Percentiles rank a stretch among this genome's conserved stretches.
Evolutionary conservation across 2,329 filamentous ascomycete species (phyloP).

Genomic region (Diaporthe sp.): DNA sequence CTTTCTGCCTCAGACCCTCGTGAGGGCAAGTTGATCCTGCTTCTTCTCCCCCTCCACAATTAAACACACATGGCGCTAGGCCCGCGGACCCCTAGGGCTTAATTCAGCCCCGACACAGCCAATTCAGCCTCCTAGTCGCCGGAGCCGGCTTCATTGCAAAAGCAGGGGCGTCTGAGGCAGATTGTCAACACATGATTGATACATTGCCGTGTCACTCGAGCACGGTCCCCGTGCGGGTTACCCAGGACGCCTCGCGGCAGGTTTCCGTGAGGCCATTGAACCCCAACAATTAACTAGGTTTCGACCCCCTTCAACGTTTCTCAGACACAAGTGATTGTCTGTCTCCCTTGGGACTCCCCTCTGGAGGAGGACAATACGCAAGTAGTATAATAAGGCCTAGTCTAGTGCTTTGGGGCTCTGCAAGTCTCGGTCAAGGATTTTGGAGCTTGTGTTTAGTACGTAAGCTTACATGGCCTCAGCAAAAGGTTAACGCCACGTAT

Average conservation of each 20-base stretch:
- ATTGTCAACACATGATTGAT: slow-evolving; percentile 4
- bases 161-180: neutral
- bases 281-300: neutral
- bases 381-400: neutral
- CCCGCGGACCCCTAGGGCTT: slow-evolving; percentile 8
- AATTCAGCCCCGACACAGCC: slow-evolving; percentile 20
- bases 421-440: slow-evolving; percentile 16
- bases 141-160: neutral
- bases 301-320: neutral
- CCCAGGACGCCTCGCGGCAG: slow-evolving; percentile 18
- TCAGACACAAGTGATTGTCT: neutral
- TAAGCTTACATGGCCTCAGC: slow-evolving; percentile 23
- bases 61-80: slow-evolving; percentile 18
- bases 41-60: slow-evolving; percentile 2
- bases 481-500: neutral
- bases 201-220: slow-evolving; percentile 7
- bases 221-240: neutral
- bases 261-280: slow-evolving; percentile 13
- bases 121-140: slow-evolving; percentile 1
- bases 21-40: neutral
- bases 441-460: neutral
- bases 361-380: neutral
- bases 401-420: neutral
- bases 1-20: neutral
- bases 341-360: neutral